These are phyloP conservation scores for Calonectria montana DNA, from an alignment of 2,329 filamentous ascomycete species.

Conservation along the genomic window DNA sequence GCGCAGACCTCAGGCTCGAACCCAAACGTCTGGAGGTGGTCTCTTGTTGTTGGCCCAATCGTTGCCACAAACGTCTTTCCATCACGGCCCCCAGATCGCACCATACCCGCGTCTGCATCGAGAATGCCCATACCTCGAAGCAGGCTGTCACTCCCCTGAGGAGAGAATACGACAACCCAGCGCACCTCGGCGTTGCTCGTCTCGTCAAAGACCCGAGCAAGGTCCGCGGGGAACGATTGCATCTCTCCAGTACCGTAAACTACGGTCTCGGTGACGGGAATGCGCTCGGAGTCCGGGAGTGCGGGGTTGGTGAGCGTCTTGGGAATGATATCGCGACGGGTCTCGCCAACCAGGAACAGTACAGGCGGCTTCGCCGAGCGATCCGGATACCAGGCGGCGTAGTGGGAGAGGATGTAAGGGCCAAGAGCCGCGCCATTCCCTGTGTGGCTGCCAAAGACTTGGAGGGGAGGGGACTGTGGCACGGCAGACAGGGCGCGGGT, in stretches of 20 bases:
- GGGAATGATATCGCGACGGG: conserved; percentile 90
- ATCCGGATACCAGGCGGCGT: conserved; percentile 64
- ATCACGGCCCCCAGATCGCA: conserved; percentile 41
- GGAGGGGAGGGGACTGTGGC: conserved; percentile 59
- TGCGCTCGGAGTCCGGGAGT: conserved; percentile 62
- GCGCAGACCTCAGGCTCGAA: conserved; percentile 85
- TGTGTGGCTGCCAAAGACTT: conserved; percentile 82
- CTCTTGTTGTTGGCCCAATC: conserved; percentile 92
- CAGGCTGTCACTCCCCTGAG: conserved; percentile 72
- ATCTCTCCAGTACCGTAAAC: conserved; percentile 90
- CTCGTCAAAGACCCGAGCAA: conserved; percentile 62
- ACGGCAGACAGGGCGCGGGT: conserved; percentile 76
- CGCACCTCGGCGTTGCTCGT: conserved; percentile 57
- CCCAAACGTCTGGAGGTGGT: conserved; percentile 76
- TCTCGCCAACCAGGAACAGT: conserved; percentile 91
- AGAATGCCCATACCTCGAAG: conserved; percentile 64
- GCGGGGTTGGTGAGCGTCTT: conserved; percentile 74
- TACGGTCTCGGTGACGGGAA: conserved; percentile 80
- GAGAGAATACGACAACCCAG: conserved; percentile 83
- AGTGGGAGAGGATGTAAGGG: conserved; percentile 82
- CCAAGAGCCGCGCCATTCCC: conserved; percentile 88
- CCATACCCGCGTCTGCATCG: conserved; percentile 58
- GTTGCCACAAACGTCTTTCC: conserved; percentile 77
- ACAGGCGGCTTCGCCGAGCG: conserved; percentile 68
- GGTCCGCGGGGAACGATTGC: conserved; percentile 79